phyloP scores from a whole-genome alignment of 1,284 basidiomycete genomes.

The Volvariella surrecta region DNA sequence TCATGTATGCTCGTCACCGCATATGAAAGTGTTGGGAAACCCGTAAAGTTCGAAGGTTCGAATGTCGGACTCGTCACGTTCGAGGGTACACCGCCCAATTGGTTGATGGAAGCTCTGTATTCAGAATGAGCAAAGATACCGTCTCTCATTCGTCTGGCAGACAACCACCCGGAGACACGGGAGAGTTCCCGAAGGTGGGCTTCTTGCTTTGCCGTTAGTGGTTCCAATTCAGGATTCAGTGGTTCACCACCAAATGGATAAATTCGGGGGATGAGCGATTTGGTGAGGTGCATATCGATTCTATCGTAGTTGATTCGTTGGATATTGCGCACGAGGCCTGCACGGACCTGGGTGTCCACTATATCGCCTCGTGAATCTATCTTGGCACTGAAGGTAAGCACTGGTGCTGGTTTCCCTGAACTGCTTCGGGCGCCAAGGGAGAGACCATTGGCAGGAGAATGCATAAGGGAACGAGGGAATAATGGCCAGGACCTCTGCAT shows the following conservation, averaged over 20 bases:
- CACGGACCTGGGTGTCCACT: conserved; percentile 60
- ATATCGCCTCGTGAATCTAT: conserved; percentile 61
- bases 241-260: conserved; percentile 39
- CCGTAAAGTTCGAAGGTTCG: conserved; percentile 25
- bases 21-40: conserved; percentile 52
- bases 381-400: conserved; percentile 79
- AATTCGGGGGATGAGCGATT: conserved; percentile 6
- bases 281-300: conserved; percentile 52
- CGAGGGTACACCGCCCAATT: conserved; percentile 15
- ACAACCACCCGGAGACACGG: conserved; percentile 20
- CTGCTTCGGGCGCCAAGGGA: conserved; percentile 40
- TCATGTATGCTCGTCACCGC: conserved; percentile 20
- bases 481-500: conserved; percentile 61
- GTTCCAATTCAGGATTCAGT: not conserved
- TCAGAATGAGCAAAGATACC: conserved; percentile 15
- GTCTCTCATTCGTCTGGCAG: conserved; percentile 15
- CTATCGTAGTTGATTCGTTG: conserved; percentile 60
- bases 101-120: conserved; percentile 8
- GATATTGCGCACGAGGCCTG: conserved; percentile 69
- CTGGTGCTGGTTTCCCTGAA: conserved; percentile 36
- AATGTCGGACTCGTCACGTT: conserved; percentile 19
- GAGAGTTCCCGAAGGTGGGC: conserved; percentile 33
- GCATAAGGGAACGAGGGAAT: conserved; percentile 48
- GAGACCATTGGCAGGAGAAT: conserved; percentile 51
- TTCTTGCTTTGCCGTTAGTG: conserved; percentile 12